Evolutionary conservation across 768 basidiomycete genomes (phyloP).

Genomic region (Pleurotus platypus): DNA sequence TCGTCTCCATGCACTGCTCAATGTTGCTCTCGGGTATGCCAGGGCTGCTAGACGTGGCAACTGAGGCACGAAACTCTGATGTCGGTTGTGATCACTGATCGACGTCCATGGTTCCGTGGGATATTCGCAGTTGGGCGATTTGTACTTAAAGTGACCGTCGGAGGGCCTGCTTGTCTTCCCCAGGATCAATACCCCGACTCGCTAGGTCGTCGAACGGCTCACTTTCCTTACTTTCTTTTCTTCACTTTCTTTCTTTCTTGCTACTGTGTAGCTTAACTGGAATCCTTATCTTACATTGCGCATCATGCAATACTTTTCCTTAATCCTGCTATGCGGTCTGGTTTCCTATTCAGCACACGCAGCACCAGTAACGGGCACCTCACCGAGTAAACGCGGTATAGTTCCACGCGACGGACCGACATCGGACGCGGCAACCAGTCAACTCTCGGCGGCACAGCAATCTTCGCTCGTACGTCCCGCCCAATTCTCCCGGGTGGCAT

Average conservation of each 20-base stretch:
- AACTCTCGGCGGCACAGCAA: background rate
- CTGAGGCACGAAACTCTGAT: too few species aligned
- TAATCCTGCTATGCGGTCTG: background rate
- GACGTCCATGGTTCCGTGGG: background rate
- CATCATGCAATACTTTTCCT: background rate
- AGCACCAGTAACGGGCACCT: background rate
- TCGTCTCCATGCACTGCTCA: background rate
- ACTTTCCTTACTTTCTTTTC: background rate
- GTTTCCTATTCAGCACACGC: background rate
- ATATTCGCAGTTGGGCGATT: background rate
- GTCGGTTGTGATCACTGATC: too few species aligned
- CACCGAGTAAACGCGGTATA: background rate
- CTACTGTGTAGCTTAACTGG: conserved; percentile 3
- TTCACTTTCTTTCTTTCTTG: background rate
- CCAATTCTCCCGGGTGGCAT: conserved; percentile 31
- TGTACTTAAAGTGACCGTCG: background rate
- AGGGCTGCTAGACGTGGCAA: background rate
- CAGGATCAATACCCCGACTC: background rate
- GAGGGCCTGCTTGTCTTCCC: too few species aligned
- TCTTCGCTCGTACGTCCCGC: conserved; percentile 23
- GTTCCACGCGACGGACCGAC: conserved; percentile 1
- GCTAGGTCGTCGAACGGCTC: conserved; percentile 1
- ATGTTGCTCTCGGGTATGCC: background rate
- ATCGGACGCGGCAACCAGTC: background rate
- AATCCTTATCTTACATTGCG: background rate